These are phyloP conservation scores for Periconia sp. DNA, from an alignment of 2,329 filamentous ascomycete species.

Conservation along the genomic window DNA sequence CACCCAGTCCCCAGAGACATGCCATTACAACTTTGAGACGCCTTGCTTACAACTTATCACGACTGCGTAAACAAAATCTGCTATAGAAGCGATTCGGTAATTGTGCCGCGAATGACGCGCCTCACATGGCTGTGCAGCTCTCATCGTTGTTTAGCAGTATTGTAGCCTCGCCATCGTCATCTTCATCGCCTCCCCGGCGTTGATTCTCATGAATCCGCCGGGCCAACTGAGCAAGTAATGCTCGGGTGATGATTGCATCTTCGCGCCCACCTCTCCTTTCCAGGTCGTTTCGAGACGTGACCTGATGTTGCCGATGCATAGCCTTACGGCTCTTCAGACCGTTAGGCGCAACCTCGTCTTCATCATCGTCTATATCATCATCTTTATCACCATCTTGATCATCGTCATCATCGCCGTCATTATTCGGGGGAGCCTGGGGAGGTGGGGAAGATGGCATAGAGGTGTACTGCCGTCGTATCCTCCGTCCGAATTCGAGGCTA, in stretches of 20 bases:
- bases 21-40: too few species aligned
- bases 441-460: constrained; percentile 11
- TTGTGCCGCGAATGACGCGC: too few species aligned
- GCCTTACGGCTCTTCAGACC: constrained; percentile 64
- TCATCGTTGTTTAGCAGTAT: constrained; percentile 39
- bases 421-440: constrained; percentile 14
- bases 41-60: too few species aligned
- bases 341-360: constrained; percentile 44
- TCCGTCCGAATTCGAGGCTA: constrained; percentile 39
- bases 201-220: constrained; percentile 37
- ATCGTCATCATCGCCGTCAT: constrained; percentile 28
- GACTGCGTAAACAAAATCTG: too few species aligned
- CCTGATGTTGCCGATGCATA: constrained; percentile 66
- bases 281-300: constrained; percentile 67
- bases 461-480: constrained; percentile 17
- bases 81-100: too few species aligned
- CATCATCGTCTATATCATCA: constrained; percentile 25
- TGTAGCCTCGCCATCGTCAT: constrained; percentile 23
- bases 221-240: constrained; percentile 44
- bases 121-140: constrained; percentile 37
- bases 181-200: constrained; percentile 25
- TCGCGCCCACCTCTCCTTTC: constrained; percentile 57
- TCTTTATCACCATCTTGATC: too few species aligned
- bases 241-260: constrained; percentile 22
- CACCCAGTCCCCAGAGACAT: too few species aligned